These are phyloP conservation scores for Zasmidium cellare DNA, from an alignment of 2,329 filamentous ascomycete genomes.

Conservation along the genomic window DNA sequence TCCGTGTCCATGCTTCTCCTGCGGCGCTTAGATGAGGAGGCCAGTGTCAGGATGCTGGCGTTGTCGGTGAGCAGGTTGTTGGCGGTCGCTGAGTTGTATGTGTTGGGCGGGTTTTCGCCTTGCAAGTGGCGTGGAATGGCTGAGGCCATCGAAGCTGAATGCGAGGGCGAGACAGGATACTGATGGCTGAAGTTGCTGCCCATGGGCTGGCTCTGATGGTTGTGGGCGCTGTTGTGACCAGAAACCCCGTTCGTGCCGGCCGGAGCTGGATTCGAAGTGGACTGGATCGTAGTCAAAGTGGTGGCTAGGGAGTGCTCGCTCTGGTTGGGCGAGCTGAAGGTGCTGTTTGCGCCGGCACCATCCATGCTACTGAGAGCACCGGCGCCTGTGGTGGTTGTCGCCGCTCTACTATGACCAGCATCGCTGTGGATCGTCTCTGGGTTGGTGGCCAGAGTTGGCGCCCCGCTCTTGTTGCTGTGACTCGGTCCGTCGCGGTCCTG, in stretches of 20 bases:
- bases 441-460: conserved; percentile 81
- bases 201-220: conserved; percentile 34
- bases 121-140: conserved; percentile 71
- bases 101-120: conserved; percentile 44
- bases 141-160: conserved; percentile 60
- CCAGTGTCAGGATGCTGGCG: conserved; percentile 80
- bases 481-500: conserved; percentile 60
- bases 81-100: conserved; percentile 75
- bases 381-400: conserved; percentile 70
- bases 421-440: conserved; percentile 74
- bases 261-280: conserved; percentile 55
- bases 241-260: conserved; percentile 28
- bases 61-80: conserved; percentile 83
- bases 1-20: conserved; percentile 82
- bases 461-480: conserved; percentile 69
- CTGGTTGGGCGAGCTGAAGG: conserved; percentile 79
- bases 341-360: conserved; percentile 66
- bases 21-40: conserved; percentile 77
- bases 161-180: conserved; percentile 49
- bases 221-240: conserved; percentile 35
- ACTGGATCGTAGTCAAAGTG: conserved; percentile 83
- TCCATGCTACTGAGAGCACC: conserved; percentile 61
- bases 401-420: conserved; percentile 75
- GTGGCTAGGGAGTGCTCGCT: conserved; percentile 80
- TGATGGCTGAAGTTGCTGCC: conserved; percentile 59